Base-by-base conservation (phyloP, 495 filamentous ascomycete genomes). In the Tuber brumale region DNA sequence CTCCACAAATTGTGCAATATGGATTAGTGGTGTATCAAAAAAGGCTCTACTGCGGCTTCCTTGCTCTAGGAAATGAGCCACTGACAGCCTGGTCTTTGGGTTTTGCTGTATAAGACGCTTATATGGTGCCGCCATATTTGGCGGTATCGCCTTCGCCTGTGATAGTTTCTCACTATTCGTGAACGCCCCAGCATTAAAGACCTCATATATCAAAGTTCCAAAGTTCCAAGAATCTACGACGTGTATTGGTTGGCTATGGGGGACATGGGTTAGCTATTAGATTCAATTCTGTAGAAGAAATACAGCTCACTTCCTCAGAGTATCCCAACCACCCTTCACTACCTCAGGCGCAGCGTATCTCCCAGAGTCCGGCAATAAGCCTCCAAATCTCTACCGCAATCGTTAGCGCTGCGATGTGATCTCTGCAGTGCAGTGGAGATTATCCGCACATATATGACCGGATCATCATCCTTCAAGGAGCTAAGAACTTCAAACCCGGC, bases 401-500 rank as follows among this genome's bases (percentile, higher is more conserved):
- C 70, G 41, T 70, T 27, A 69, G 12, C n/a, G 61, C 9, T 72
- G 70, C 72, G 0, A 9, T 42, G 42, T 19, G 23, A 37, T 21
- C 37, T 21, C 9, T 44, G 46, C 9, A 35, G 37, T 76, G 31
- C 14, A 12, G 31, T 43, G 14, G 70, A 70, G 41, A 61, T 45
- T 19, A 46, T n/a, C 86, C 91, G 77, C 80, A 95, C 93, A 84
- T 97, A 97, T 80, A 97, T 94, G 61, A 97, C 87, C 12, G 93
- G 92, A 72, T 97, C 92, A 74, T 97, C 94, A 48, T 98, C 95
- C 82, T 97, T 97, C 85, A 97, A 91, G 35, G 92, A 97, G 85
- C 95, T 97, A 51, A 98, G 83, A 16, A 97, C 88, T 78, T 99
- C 96, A 75, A 98, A 95, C 14, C 95, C 95, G 6, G 92, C 94